Conservation (phyloP, 306 rosid genomes). For the Carpinus fangiana region DNA sequence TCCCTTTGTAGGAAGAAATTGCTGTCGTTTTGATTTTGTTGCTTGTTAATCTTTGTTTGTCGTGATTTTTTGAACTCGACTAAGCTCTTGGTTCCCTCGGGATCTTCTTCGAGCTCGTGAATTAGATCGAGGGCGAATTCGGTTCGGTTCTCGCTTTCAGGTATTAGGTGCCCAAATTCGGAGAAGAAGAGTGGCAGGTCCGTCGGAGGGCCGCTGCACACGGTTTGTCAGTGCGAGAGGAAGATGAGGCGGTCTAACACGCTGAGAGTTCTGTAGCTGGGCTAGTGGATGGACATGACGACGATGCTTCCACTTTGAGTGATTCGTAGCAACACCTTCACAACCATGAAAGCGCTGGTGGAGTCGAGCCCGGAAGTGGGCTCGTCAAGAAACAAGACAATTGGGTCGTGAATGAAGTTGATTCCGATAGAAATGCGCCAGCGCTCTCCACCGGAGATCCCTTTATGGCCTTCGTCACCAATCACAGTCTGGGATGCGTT, state of each 20-base stretch:
- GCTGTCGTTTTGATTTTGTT: background rate
- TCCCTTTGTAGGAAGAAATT: too few relatives aligned
- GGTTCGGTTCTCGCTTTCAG: conserved; percentile 72
- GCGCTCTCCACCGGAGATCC: conserved; percentile 87
- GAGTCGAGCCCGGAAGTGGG: conserved; percentile 94
- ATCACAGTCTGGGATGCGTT: conserved; percentile 68
- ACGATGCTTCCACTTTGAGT: conserved; percentile 90
- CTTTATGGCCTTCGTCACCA: conserved; percentile 90
- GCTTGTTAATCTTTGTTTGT: conserved; percentile 37
- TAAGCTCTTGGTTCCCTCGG: conserved; percentile 57
- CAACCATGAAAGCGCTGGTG: conserved; percentile 93
- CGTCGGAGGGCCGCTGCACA: conserved; percentile 63
- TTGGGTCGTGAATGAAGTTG: conserved; percentile 86
- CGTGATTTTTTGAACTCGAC: conserved; percentile 78
- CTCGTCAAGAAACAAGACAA: conserved; percentile 80
- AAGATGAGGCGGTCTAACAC: conserved; percentile 72
- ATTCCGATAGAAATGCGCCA: conserved; percentile 87
- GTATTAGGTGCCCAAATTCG: conserved; percentile 77
- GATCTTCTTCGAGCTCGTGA: conserved; percentile 71
- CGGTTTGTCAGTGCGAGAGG: conserved; percentile 83
- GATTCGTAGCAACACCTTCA: conserved; percentile 75
- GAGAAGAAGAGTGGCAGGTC: conserved; percentile 51
- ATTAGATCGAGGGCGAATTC: conserved; percentile 83
- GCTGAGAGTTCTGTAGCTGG: conserved; percentile 76
- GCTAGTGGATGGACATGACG: conserved; percentile 81